A percentile compares a stretch with the other conserved stretches of the same genome.
Conservation (phyloP, 768 basidiomycete species). For the Calocera viscosa region DNA sequence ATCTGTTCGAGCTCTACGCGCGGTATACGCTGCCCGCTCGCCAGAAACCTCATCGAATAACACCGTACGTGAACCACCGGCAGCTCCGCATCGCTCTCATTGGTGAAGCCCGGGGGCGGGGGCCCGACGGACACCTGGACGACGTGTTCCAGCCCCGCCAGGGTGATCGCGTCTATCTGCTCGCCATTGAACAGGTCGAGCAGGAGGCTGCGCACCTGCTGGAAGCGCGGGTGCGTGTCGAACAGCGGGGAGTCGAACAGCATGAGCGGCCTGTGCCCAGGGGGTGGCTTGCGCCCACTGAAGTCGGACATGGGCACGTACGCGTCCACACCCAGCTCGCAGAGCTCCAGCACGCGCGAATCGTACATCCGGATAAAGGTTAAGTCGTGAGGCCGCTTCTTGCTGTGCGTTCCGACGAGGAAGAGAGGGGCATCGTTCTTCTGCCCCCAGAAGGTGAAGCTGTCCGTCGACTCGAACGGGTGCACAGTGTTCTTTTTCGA, state of each 20-base stretch:
- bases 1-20: constrained; percentile 72
- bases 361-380: constrained; percentile 81
- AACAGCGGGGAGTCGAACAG: constrained; percentile 94
- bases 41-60: constrained; percentile 61
- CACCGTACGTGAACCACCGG: constrained; percentile 83
- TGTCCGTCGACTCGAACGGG: constrained; percentile 75
- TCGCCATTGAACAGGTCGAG: constrained; percentile 86
- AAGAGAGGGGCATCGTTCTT: constrained; percentile 96
- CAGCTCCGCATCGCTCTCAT: constrained; percentile 32
- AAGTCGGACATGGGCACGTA: constrained; percentile 69
- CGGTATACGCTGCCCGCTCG: constrained; percentile 69
- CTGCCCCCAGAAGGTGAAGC: constrained; percentile 80
- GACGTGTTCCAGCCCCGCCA: constrained; percentile 75
- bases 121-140: constrained; percentile 70
- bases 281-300: constrained; percentile 80
- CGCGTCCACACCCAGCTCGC: constrained; percentile 78
- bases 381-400: constrained; percentile 84
- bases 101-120: constrained; percentile 43
- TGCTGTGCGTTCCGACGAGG: constrained; percentile 78
- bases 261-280: constrained; percentile 82
- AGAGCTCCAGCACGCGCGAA: constrained; percentile 78
- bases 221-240: constrained; percentile 83
- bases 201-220: constrained; percentile 83
- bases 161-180: constrained; percentile 66
- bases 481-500: constrained; percentile 84